Evolutionary conservation across 441 rosid genomes (phyloP), one percentile per base, ranked within the genome.

Genomic region (Corymbia citriodora): DNA sequence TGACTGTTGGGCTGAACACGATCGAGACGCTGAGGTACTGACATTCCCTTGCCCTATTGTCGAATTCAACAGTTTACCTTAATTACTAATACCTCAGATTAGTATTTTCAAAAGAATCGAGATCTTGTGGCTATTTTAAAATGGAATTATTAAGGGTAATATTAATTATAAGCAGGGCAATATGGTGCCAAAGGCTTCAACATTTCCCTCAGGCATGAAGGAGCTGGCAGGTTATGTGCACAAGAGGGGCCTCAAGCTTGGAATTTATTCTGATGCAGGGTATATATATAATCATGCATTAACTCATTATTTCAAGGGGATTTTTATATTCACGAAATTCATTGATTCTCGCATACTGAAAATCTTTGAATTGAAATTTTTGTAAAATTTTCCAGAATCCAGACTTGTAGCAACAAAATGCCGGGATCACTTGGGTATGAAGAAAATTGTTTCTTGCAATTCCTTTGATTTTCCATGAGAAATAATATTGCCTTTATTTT

Each of bases 251-350:
- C 95, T 96, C 40, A 95, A 96, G 89, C 93, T 96, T 55, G 97
- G 97, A 90, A 94, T 96, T 55, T 96, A 96, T 86, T 93, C 96
- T 0, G 97, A 96, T 88, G 97, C 96, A 33, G 96, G 96, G 96
- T 95, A 92, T 15, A 19, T 95, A 92, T 15, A 19, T 48, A 68
- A 49, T 55, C 61, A 53, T 40, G 50, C 65, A 55, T 19, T 11
- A 6, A 53, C 7, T 74, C 2, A 21, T 74, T 74, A 74, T 40
- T 36, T 74, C 6, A 0, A 40, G 8, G 29, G 50, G 49, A 21
- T 10, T 74, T 74, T 36, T 40, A 13, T 6, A 36, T 40, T 6
- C 1, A 0, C 14, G 19, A 74, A 40, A 10, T 40, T 74, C 11
- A 19, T 36, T 40, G 40, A 36, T 40, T 74, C 40, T 7, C 13